A percentile compares a stretch with the other conserved stretches of the same genome.
phyloP scores from a whole-genome alignment of 2,329 filamentous ascomycete species.

The Nothophaeocryptopus gaeumannii region DNA sequence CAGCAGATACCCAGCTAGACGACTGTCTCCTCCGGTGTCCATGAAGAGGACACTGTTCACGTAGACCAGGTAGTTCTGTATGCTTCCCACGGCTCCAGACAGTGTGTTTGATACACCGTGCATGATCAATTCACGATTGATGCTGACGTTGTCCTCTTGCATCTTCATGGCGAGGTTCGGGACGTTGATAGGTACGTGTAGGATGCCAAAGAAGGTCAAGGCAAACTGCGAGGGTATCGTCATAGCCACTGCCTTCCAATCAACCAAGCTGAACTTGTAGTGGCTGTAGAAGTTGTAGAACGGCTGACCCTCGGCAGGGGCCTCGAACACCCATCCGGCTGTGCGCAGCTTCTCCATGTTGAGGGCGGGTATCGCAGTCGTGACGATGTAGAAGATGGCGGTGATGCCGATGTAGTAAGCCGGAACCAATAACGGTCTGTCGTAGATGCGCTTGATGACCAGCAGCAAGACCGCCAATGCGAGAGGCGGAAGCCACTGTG shows the following conservation, averaged over 20 bases:
- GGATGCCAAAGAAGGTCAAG: slow-evolving; percentile 91
- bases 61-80: slow-evolving; percentile 95
- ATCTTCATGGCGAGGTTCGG: slow-evolving; percentile 86
- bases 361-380: slow-evolving; percentile 66
- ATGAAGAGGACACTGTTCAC: slow-evolving; percentile 98
- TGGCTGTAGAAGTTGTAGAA: slow-evolving; percentile 98
- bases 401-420: slow-evolving; percentile 80
- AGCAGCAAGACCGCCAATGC: slow-evolving; percentile 72
- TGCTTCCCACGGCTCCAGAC: slow-evolving; percentile 82
- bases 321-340: slow-evolving; percentile 86
- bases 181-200: slow-evolving; percentile 97
- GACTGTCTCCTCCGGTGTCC: slow-evolving; percentile 81
- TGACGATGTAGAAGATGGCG: slow-evolving; percentile 72
- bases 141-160: slow-evolving; percentile 85
- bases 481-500: slow-evolving; percentile 80
- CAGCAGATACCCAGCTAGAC: slow-evolving; percentile 80
- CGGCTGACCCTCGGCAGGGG: slow-evolving; percentile 77
- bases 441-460: slow-evolving; percentile 69
- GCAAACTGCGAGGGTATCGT: slow-evolving; percentile 94
- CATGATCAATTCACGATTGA: slow-evolving; percentile 86
- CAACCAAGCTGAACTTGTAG: slow-evolving; percentile 64
- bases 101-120: slow-evolving; percentile 92
- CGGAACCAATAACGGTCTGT: slow-evolving; percentile 81
- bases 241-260: slow-evolving; percentile 78
- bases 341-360: slow-evolving; percentile 65